These are phyloP conservation scores for Aspergillus novofumigatus DNA, from an alignment of 2,329 filamentous ascomycete species.

Conservation along the genomic window DNA sequence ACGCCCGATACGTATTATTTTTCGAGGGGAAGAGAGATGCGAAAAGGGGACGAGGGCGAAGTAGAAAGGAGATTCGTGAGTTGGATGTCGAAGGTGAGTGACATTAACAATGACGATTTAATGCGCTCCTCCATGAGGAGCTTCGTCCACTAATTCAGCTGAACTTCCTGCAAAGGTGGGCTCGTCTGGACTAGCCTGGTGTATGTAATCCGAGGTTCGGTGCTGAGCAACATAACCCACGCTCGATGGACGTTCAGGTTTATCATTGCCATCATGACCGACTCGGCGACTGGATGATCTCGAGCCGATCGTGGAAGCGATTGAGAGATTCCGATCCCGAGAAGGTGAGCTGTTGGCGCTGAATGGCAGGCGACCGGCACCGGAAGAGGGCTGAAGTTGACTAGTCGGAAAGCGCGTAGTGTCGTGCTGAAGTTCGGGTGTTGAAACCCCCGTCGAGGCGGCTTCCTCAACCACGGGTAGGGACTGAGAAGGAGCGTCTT, in stretches of 20 bases:
- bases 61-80: constrained; percentile 2
- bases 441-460: constrained; percentile 3
- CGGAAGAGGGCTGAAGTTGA: constrained; percentile 24
- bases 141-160: constrained; percentile 42
- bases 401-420: constrained; percentile 8
- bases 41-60: neutral
- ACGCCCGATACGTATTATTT: constrained; percentile 12
- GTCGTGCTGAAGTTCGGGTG: constrained; percentile 11
- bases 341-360: constrained; percentile 34
- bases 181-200: constrained; percentile 37
- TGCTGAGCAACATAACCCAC: constrained; percentile 49
- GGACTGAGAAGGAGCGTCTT: constrained; percentile 9
- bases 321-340: constrained; percentile 32
- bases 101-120: constrained; percentile 1
- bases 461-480: constrained; percentile 20
- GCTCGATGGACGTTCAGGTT: constrained; percentile 41
- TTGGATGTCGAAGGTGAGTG: neutral
- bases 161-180: constrained; percentile 38
- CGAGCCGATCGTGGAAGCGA: constrained; percentile 36
- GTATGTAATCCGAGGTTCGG: constrained; percentile 47
- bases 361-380: constrained; percentile 41
- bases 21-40: constrained; percentile 1
- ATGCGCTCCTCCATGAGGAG: constrained; percentile 13
- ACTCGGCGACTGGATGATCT: constrained; percentile 33
- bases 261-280: constrained; percentile 21